Conservation (phyloP, 257 asterid species). For the Ehretia macrophylla region DNA sequence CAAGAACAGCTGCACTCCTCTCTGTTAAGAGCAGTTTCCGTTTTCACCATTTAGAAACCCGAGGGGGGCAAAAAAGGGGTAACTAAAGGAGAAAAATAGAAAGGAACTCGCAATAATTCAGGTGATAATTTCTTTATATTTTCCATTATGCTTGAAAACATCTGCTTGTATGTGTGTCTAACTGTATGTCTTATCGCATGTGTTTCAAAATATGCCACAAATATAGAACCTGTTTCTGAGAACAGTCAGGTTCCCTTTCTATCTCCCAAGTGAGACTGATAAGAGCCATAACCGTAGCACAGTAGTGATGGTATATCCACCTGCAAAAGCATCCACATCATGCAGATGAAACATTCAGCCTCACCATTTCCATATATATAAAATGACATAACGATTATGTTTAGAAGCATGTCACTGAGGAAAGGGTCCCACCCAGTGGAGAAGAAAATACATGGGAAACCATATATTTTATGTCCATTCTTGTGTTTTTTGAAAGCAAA, state of each 20-base stretch:
- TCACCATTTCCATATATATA: neutral
- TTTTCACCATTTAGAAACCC: too few relatives aligned
- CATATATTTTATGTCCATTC: too few relatives aligned
- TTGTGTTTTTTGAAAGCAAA: too few relatives aligned
- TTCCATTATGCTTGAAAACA: too few relatives aligned
- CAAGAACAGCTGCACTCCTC: slow-evolving; percentile 71
- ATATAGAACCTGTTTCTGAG: slow-evolving; percentile 59
- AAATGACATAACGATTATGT: neutral
- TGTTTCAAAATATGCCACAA: neutral
- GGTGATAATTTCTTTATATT: neutral
- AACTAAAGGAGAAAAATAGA: neutral
- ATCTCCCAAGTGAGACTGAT: slow-evolving; percentile 99
- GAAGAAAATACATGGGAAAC: too few relatives aligned
- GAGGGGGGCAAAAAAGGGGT: neutral
- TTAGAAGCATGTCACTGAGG: neutral
- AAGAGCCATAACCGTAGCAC: slow-evolving; percentile 94
- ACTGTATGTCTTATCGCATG: neutral
- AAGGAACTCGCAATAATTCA: neutral
- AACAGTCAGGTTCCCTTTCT: slow-evolving; percentile 77
- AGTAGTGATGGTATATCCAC: slow-evolving; percentile 97
- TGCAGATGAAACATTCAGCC: neutral
- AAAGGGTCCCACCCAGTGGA: too few relatives aligned
- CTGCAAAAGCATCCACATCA: slow-evolving; percentile 38
- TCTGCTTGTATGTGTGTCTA: too few relatives aligned
- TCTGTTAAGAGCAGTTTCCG: slow-evolving; percentile 42